These are phyloP conservation scores for Cicer judaicum DNA, from an alignment of 306 rosid genomes.

Conservation along the genomic window DNA sequence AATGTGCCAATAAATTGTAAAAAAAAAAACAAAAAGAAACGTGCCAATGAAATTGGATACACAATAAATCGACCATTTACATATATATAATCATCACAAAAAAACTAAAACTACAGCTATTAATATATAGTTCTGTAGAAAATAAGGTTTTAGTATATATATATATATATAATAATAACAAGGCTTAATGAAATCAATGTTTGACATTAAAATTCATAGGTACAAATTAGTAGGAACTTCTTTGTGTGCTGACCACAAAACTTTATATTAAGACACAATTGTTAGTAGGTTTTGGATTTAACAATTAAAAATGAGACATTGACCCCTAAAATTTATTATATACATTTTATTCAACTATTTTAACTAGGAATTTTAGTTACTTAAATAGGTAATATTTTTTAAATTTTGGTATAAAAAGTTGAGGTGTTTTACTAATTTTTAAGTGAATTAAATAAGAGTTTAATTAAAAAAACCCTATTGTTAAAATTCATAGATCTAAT, in stretches of 20 bases:
- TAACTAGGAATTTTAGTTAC: too few relatives aligned
- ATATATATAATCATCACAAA: conserved; percentile 21
- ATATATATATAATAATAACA: neutral
- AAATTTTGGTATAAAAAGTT: neutral
- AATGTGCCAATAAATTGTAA: too few relatives aligned
- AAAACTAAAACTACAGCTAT: conserved; percentile 30
- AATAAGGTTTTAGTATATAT: too few relatives aligned
- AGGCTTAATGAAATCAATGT: conserved; percentile 17
- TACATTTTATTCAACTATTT: neutral
- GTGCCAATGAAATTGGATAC: neutral
- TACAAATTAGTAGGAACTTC: conserved; percentile 2
- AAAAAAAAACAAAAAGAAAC: too few relatives aligned
- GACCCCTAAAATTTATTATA: neutral
- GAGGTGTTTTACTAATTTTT: neutral
- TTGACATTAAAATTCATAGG: conserved; percentile 2
- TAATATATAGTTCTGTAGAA: neutral
- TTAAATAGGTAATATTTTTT: neutral
- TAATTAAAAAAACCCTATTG: neutral
- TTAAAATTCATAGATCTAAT: conserved; percentile 4
- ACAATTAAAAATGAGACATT: neutral
- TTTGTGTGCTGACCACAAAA: neutral
- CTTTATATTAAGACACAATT: conserved; percentile 9
- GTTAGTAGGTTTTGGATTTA: neutral
- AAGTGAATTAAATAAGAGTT: neutral
- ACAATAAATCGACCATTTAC: neutral